Base-by-base conservation (phyloP, 169 alveolate genomes). In the Babesia ovis region DNA sequence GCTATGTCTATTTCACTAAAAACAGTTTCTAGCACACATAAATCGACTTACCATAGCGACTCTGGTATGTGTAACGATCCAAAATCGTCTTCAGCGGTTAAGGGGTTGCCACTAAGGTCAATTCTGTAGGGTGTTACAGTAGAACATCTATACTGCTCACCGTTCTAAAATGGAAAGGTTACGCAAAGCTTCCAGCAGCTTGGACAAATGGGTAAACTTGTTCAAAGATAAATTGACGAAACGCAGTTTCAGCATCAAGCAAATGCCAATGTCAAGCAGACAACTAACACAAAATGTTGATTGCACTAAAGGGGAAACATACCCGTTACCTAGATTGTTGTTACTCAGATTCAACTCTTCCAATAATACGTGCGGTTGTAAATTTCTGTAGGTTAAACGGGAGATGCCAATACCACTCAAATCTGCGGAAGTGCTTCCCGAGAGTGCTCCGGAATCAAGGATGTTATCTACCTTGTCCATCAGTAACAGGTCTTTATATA, bases 71-170 rank as follows among this genome's bases (percentile, higher is more conserved):
- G 31, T 18, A 31, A 31, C 18, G 25, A 3, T 0, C 57, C 48
- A 2, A 27, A 51, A 23, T 25, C 20, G 23, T 23, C 62, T 22
- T 35, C 35, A 18, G 37, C 22, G 12, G 27, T 32, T 16, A 69
- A 42, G 2, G 86, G 86, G 31, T 79, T 79, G 23, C 71, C 59
- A 3, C 77, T 56, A 3, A 79, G 50, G 34, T 79, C 62, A 31
- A 79, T 46, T 23, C 86, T 79, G 50, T 16, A 64, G n/a, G 27
- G 27, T 31, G 4, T n/a, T 16, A 34, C 20, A 41, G n/a, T 23
- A 23, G 12, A 35, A 14, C 9, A 31, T 4, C 3, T 31, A 11
- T 3, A 57, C 27, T n/a, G 43, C 76, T 32, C n/a, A 79, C 86
- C 86, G 59, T 79, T 41, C 37, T 6, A 79, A 46, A 11, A 50